Percentiles rank a stretch among this genome's conserved stretches.
phyloP scores from a whole-genome alignment of 768 basidiomycete species.

The Sarcomyxa edulis region DNA sequence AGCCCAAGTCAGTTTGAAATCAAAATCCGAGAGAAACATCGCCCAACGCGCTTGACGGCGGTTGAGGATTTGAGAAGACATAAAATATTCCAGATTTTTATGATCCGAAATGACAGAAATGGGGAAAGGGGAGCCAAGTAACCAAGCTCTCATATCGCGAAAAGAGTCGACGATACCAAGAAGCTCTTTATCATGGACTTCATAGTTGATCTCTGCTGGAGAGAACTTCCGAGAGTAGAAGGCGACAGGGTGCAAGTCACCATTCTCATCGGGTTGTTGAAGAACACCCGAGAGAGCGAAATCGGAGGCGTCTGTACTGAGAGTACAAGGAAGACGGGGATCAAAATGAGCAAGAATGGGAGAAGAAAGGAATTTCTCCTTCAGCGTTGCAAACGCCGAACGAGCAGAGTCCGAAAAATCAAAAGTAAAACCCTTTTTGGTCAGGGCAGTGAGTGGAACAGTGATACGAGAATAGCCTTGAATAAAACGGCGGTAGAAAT shows the following conservation, averaged over 20 bases:
- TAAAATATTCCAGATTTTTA: constrained; percentile 42
- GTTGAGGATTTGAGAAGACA: constrained; percentile 30
- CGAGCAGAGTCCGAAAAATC: constrained; percentile 1
- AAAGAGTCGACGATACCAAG: constrained; percentile 39
- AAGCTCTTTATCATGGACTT: constrained; percentile 47
- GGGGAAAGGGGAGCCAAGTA: constrained; percentile 19
- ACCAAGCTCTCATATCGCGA: constrained; percentile 24
- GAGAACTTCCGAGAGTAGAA: constrained; percentile 26
- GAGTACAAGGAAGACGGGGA: constrained; percentile 17
- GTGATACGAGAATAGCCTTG: constrained; percentile 25
- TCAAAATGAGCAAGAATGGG: constrained; percentile 29
- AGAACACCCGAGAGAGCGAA: constrained; percentile 25
- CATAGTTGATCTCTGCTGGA: constrained; percentile 41
- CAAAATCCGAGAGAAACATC: constrained; percentile 32
- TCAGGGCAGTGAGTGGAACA: constrained; percentile 21
- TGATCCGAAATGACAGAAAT: constrained; percentile 25
- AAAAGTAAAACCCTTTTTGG: constrained; percentile 18
- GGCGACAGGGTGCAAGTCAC: constrained; percentile 31
- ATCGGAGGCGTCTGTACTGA: constrained; percentile 28
- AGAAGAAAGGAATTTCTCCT: constrained; percentile 18
- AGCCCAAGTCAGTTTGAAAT: constrained; percentile 25
- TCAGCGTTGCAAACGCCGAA: constrained; percentile 23
- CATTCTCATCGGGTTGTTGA: constrained; percentile 20
- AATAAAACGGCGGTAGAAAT: constrained; percentile 42
- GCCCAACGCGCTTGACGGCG: constrained; percentile 43